Evolutionary conservation across 371 early-diverging fungal genomes (phyloP).

Genomic region (Blakeslea trispora): DNA sequence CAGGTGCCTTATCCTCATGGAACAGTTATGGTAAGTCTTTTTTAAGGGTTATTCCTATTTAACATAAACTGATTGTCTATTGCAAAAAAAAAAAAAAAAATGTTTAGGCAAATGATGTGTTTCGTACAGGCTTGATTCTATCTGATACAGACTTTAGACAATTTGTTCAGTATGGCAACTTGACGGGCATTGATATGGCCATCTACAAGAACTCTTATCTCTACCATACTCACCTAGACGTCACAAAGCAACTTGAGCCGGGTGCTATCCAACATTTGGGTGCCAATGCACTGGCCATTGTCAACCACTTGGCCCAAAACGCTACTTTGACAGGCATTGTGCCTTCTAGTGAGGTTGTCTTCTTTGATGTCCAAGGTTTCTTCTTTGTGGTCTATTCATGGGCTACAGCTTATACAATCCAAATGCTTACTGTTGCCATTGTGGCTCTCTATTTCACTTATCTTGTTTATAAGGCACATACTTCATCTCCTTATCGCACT

Average conservation of each 20-base stretch:
- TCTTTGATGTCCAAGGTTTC: slow-evolving; percentile 64
- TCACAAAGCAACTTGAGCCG: slow-evolving; percentile 55
- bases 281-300: slow-evolving; percentile 64
- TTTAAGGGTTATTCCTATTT: no score
- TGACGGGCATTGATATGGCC: slow-evolving; percentile 74
- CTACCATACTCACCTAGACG: slow-evolving; percentile 77
- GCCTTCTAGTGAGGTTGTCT: slow-evolving; percentile 59
- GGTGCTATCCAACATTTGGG: slow-evolving; percentile 78
- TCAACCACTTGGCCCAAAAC: slow-evolving; percentile 56
- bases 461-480: slow-evolving; percentile 31
- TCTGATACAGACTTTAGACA: slow-evolving; percentile 81
- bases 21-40: slow-evolving; percentile 58
- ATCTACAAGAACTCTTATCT: slow-evolving; percentile 71
- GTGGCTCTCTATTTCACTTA: slow-evolving; percentile 32
- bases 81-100: no score
- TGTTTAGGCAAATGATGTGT: slow-evolving; percentile 68
- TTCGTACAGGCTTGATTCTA: slow-evolving; percentile 71
- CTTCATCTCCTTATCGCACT: slow-evolving; percentile 46
- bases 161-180: slow-evolving; percentile 70
- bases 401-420: slow-evolving; percentile 55
- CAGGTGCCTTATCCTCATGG: slow-evolving; percentile 75
- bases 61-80: no score
- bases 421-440: slow-evolving; percentile 35
- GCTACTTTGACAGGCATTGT: slow-evolving; percentile 51
- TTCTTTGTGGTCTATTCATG: slow-evolving; percentile 65